phyloP scores from a whole-genome alignment of 2,329 filamentous ascomycete genomes.

The Ascochyta clinopodiicola region DNA sequence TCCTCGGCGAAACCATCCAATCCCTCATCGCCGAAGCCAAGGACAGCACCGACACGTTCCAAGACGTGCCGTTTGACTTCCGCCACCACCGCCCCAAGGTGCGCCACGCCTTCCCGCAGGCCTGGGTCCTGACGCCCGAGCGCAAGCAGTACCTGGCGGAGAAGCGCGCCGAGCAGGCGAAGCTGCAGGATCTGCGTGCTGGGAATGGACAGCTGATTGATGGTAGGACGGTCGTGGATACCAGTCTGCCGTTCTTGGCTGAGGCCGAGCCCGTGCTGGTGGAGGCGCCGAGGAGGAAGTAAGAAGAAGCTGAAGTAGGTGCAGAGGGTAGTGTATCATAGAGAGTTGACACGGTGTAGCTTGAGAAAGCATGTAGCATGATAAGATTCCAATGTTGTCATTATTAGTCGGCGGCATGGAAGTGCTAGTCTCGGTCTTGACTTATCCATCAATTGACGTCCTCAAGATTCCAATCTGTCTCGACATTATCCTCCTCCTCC shows the following conservation, averaged over 20 bases:
- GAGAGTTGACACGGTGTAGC: too few relatives aligned
- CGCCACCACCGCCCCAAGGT: conserved; percentile 78
- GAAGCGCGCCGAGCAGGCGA: conserved; percentile 59
- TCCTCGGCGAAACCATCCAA: conserved; percentile 79
- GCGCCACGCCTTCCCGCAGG: conserved; percentile 75
- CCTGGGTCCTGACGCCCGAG: conserved; percentile 80
- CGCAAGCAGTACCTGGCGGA: conserved; percentile 70
- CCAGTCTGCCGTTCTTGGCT: conserved; percentile 34
- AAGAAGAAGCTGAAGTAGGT: background rate
- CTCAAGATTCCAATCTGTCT: too few relatives aligned
- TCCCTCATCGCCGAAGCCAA: conserved; percentile 75
- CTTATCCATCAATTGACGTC: too few relatives aligned
- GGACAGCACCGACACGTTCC: conserved; percentile 80
- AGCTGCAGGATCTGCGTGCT: conserved; percentile 62
- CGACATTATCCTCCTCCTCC: too few relatives aligned
- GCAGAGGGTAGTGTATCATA: background rate
- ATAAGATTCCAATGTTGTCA: too few relatives aligned
- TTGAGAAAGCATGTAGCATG: too few relatives aligned
- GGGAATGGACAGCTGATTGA: conserved; percentile 65
- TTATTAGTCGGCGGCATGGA: too few relatives aligned
- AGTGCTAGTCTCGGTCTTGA: too few relatives aligned
- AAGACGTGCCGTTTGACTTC: conserved; percentile 87
- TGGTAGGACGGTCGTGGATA: conserved; percentile 52
- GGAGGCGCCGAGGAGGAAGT: conserved; percentile 23
- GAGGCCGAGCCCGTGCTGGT: conserved; percentile 29